A percentile compares a stretch with the other conserved stretches of the same genome.
phyloP scores from a whole-genome alignment of 176 grass and related monocot genomes.

The Oryza longistaminata region DNA sequence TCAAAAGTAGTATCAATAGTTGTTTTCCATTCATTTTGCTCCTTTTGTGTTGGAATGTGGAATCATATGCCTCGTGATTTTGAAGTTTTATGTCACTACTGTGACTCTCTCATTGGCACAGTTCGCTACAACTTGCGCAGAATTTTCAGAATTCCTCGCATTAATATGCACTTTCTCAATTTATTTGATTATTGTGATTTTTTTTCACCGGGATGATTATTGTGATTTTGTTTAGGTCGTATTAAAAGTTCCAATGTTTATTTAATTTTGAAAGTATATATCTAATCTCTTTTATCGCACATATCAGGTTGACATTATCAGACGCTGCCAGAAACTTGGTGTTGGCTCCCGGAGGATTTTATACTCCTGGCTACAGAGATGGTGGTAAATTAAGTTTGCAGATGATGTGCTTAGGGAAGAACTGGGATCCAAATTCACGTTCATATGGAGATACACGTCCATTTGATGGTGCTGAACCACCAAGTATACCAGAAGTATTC shows the following conservation, averaged over 20 bases:
- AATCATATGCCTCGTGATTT: neutral
- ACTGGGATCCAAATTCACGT: constrained; percentile 60
- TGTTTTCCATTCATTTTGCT: neutral
- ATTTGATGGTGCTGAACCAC: constrained; percentile 47
- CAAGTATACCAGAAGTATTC: constrained; percentile 48
- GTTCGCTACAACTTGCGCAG: neutral
- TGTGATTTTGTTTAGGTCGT: neutral
- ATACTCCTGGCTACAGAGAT: constrained; percentile 53
- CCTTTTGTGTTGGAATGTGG: neutral
- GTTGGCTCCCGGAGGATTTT: constrained; percentile 53
- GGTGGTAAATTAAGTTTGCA: constrained; percentile 40
- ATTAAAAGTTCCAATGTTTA: too few relatives aligned
- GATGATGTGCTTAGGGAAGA: constrained; percentile 74
- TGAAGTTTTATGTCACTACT: neutral
- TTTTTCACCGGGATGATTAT: too few relatives aligned
- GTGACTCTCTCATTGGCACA: neutral
- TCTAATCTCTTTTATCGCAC: neutral
- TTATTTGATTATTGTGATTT: neutral
- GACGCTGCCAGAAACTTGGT: constrained; percentile 52
- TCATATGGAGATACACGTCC: constrained; percentile 35
- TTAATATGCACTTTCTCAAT: neutral
- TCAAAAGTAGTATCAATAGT: neutral
- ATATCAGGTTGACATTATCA: constrained; percentile 57
- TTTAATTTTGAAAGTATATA: too few relatives aligned
- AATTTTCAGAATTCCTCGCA: neutral